Percentiles rank a stretch among this genome's conserved stretches.
Evolutionary conservation across 495 filamentous ascomycete species (phyloP).

Genomic region (Halenospora varia): DNA sequence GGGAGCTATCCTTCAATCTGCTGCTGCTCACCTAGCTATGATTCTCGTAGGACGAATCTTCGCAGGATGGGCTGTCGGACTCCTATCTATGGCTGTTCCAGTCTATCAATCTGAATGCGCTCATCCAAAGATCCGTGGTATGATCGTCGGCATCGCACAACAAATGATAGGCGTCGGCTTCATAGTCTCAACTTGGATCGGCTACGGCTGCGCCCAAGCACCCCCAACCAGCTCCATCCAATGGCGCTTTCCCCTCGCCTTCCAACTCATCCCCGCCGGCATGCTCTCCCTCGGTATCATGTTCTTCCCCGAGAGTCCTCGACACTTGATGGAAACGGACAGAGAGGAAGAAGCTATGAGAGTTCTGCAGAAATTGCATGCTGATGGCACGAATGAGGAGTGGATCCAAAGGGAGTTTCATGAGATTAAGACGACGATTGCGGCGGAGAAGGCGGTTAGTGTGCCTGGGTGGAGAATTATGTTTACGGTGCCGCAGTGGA

Average conservation of each 20-base stretch:
- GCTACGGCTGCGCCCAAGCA: slow-evolving; percentile 48
- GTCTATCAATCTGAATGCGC: slow-evolving; percentile 55
- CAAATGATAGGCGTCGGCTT: slow-evolving; percentile 57
- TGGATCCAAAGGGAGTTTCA: slow-evolving; percentile 53
- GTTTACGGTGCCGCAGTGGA: slow-evolving; percentile 47
- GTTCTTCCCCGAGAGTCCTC: slow-evolving; percentile 68
- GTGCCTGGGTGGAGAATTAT: slow-evolving; percentile 52
- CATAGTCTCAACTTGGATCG: slow-evolving; percentile 52
- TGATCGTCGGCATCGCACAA: slow-evolving; percentile 55
- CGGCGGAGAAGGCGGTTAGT: slow-evolving; percentile 52
- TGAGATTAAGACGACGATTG: slow-evolving; percentile 60
- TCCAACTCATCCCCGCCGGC: slow-evolving; percentile 44
- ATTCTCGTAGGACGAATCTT: slow-evolving; percentile 60
- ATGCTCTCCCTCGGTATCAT: slow-evolving; percentile 48
- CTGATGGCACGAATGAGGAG: slow-evolving; percentile 51
- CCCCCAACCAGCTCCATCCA: too few relatives aligned
- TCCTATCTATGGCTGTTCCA: slow-evolving; percentile 54
- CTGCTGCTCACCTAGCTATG: slow-evolving; percentile 48
- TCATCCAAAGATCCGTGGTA: slow-evolving; percentile 46
- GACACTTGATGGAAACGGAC: slow-evolving; percentile 66
- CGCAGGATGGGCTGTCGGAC: slow-evolving; percentile 57
- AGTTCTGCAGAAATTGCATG: slow-evolving; percentile 62
- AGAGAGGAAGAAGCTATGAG: slow-evolving; percentile 61
- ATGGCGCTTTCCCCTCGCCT: slow-evolving; percentile 54
- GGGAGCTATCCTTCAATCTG: slow-evolving; percentile 52